Evolutionary conservation across 352 stramenopile species (phyloP), one percentile per base, ranked within the genome.

Genomic region (Globisporangium acanthophoron): DNA sequence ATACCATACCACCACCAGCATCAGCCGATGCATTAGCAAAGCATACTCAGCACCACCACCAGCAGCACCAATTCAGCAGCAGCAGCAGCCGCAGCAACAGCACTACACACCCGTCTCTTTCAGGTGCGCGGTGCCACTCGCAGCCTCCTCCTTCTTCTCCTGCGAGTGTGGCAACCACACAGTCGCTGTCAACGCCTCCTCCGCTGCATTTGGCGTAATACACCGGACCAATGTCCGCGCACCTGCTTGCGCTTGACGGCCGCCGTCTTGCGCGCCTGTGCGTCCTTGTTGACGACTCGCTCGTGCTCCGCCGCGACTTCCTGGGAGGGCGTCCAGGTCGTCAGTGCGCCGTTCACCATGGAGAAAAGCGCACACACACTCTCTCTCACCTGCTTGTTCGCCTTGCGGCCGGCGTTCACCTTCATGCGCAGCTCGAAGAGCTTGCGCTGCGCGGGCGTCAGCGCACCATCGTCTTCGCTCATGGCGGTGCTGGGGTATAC

Each of bases 401-500:
- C 79, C 59, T 91, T 91, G 44, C 83, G 66, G 0, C 80, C 83
- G 6, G 80, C 81, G 59, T 93, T 93, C 47, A 91, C 80, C 62
- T 90, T 88, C 83, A 93, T 93, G 43, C 83, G 80, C 54, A 93
- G 66, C 71, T 93, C 75, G 65, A 93, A 93, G 58, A 93, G 76
- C 67, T 90, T 93, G 45, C 64, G 73, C 62, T 93, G 79, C 57
- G 79, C 81, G 21, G 80, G 78, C 59, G 80, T 90, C 80, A 91
- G 88, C 27, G 70, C 65, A 59, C 73, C 70, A 51, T 78, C 65
- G 50, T 76, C 64, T 45, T 80, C 70, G 52, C 39, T 55, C 65
- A 75, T 78, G 3, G 11, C 62, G n/a, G 12, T 29, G 41, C 21
- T 11, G 27, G 1, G 24, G 18, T 41, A 58, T 43, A 35, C 15